Conservation (phyloP, 1,284 basidiomycete species). For the Amylostereum areolatum region DNA sequence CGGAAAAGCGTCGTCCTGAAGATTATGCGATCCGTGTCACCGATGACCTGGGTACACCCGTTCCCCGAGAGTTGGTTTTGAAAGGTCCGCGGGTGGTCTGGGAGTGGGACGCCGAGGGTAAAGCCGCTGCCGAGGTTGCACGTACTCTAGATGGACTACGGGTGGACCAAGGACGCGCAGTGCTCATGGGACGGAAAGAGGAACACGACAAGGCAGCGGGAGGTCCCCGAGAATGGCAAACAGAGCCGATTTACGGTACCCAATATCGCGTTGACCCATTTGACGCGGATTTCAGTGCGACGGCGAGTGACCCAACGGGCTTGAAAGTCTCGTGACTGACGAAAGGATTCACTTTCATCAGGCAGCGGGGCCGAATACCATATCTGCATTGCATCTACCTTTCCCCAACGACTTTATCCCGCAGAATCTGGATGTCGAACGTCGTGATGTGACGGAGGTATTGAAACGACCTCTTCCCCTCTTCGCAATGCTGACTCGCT, state of each 20-base stretch:
- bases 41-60: slow-evolving; percentile 73
- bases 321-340: too few species aligned
- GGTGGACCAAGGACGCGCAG: slow-evolving; percentile 62
- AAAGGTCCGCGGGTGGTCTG: slow-evolving; percentile 71
- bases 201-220: slow-evolving; percentile 54
- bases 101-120: slow-evolving; percentile 67
- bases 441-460: slow-evolving; percentile 59
- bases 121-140: slow-evolving; percentile 59
- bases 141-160: slow-evolving; percentile 59
- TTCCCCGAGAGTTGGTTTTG: slow-evolving; percentile 77
- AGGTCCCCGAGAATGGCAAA: slow-evolving; percentile 45
- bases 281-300: slow-evolving; percentile 54
- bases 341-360: slow-evolving; percentile 19
- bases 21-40: slow-evolving; percentile 79
- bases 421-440: slow-evolving; percentile 78
- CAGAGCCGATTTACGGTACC: slow-evolving; percentile 86
- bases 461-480: slow-evolving; percentile 4
- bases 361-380: slow-evolving; percentile 59
- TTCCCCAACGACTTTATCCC: slow-evolving; percentile 88
- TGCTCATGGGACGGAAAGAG: slow-evolving; percentile 72
- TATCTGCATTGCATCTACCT: slow-evolving; percentile 74
- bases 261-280: slow-evolving; percentile 70
- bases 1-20: slow-evolving; percentile 80
- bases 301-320: slow-evolving; percentile 35
- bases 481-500: slow-evolving; percentile 2